Evolutionary conservation across 2,329 filamentous ascomycete genomes (phyloP), one percentile per base, ranked within the genome.

Genomic region (Ceratocystis huliohia): DNA sequence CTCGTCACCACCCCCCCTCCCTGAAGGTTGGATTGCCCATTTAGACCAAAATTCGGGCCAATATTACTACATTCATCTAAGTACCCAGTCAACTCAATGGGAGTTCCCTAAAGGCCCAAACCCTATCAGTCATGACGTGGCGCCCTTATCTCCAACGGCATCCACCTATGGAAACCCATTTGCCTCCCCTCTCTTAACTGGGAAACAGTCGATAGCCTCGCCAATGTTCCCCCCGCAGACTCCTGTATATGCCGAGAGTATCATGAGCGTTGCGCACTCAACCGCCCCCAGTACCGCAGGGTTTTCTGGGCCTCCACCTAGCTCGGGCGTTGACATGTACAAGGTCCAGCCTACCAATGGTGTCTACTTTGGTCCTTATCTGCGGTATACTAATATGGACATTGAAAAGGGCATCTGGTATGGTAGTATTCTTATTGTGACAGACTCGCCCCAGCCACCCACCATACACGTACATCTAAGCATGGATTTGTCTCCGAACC

Each of bases 21-120:
- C 94, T 5, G 94, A 99, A 77, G 94, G 94, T 44, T 99, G 94
- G 94, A 97, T 99, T 72, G 91, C 94, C 22, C 94, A 97, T 74
- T 81, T 97, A 3, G 94, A 99, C 74, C 89, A 91, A 70, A 96
- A 89, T 73, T 97, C 93, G 1, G 94, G 94, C 1, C 93, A 97
- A 73, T 99, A 97, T 76, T 99, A 99, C 75, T 99, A 99, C 73
- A 99, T 99, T 68, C 94, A 99, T 74, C 81, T 99, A 37, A 89
- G 92, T 1, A 92, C 90, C 0, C 94, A 97, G 74, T 91, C 92
- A 2, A 99, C 94, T 0, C 94, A 99, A 74, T 99, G 94, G 94
- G 94, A 99, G 73, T 97, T 97, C 71, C 94, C 94, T 33, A 97
- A 96, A 76, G 93, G 93, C 0, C 92, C 92, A 0, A 96, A 91